Evolutionary conservation across 129 eudicot species (phyloP), one percentile per base, ranked within the genome.

Genomic region (Centrapalus pauciflorus): DNA sequence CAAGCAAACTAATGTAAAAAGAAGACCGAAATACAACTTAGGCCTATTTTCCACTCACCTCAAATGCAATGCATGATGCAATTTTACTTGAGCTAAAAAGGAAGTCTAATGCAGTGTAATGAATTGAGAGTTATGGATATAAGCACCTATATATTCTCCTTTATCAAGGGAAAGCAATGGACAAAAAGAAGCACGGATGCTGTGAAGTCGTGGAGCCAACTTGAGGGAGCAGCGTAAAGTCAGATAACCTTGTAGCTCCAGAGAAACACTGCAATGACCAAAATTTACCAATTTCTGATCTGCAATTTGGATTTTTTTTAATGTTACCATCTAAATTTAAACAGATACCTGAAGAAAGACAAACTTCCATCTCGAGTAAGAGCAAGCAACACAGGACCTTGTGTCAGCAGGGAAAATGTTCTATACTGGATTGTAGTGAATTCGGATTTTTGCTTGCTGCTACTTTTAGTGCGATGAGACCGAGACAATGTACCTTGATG

Each of bases 171-270:
- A 94, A 73, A 94, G 95, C 72, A 94, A 77, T 61, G 99, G 99
- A 75, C 99, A 94, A 76, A 94, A 94, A 37, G 99, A 94, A 70
- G 99, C 99, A 65, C 90, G 95, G n/a, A 94, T 89, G 71, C 97
- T 89, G 59, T 94, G 95, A 50, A 84, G 79, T 16, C 97, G 87
- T 69, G 99, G 90, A 49, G 90, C 76, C 80, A 94, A 70, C 57
- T 87, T 84, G 38, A 89, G 95, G 5, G 99, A 76, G 78, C 97
- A 86, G 13, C 88, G 93, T n/a, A 86, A 76, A 19, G 99, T 89
- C 61, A 94, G 69, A 72, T 89, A 89, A 64, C 99, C 99, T 74
- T 94, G 82, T 50, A 84, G 57, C 83, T 89, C 93, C 76, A 78
- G 63, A 24, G 95, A 83, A 69, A 94, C 93, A 66, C 99, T 89